These are phyloP conservation scores for Colletotrichum destructivum DNA, from an alignment of 2,329 filamentous ascomycete species.

Conservation along the genomic window DNA sequence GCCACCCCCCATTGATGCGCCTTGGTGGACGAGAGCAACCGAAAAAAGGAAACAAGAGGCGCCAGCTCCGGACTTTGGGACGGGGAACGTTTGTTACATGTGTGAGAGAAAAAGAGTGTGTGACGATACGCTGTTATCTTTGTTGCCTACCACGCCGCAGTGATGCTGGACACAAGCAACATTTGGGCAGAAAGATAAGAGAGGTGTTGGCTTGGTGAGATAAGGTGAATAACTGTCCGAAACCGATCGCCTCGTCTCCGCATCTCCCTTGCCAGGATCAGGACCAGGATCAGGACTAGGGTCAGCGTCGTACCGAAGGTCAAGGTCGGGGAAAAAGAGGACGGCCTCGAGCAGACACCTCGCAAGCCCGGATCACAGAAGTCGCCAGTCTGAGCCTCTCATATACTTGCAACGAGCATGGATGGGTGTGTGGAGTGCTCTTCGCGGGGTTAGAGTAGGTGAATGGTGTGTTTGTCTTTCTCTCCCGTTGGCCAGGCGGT, in stretches of 20 bases:
- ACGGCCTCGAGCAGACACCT: conserved; percentile 17
- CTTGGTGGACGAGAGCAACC: conserved; percentile 19
- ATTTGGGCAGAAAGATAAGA: conserved; percentile 18
- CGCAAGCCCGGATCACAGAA: conserved; percentile 31
- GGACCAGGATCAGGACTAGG: conserved; percentile 15
- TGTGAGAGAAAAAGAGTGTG: neutral
- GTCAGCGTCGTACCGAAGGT: conserved; percentile 1
- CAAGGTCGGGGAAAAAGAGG: conserved; percentile 25
- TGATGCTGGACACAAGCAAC: conserved; percentile 27
- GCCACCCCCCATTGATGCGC: conserved; percentile 15
- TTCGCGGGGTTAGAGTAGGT: conserved; percentile 32
- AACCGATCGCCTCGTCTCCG: conserved; percentile 27
- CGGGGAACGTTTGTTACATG: conserved; percentile 18
- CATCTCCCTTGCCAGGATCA: conserved; percentile 22
- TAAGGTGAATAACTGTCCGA: conserved; percentile 26
- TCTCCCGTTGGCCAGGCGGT: conserved; percentile 6
- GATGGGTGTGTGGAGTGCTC: neutral
- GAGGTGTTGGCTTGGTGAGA: conserved; percentile 13
- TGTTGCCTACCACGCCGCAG: neutral
- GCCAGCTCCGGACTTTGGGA: conserved; percentile 32
- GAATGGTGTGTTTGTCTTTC: conserved; percentile 6
- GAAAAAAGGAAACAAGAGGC: conserved; percentile 5
- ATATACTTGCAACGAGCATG: conserved; percentile 8
- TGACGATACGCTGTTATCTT: conserved; percentile 23
- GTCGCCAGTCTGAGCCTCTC: conserved; percentile 20